Evolutionary conservation across 257 asterid species (phyloP).

Genomic region (Hygrophila difformis): DNA sequence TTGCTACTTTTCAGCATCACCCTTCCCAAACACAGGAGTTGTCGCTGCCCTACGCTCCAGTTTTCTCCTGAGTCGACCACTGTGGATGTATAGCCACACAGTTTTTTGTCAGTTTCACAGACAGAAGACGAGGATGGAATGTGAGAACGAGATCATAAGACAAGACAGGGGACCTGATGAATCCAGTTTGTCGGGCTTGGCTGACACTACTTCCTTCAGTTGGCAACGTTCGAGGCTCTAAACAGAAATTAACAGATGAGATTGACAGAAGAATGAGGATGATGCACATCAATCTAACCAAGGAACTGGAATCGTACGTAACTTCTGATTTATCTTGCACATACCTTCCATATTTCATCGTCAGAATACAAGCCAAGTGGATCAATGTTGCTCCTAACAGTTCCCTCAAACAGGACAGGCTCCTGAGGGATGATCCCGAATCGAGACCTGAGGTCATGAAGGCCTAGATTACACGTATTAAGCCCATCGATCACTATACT

Average conservation of each 20-base stretch:
- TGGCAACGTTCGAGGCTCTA: constrained; percentile 79
- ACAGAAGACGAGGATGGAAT: not conserved
- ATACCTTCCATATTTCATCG: constrained; percentile 77
- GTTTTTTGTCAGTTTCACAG: not conserved
- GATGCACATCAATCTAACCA: not conserved
- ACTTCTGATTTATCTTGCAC: not conserved
- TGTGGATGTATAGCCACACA: not conserved
- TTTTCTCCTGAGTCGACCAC: constrained; percentile 69
- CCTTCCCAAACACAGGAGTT: constrained; percentile 69
- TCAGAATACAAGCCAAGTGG: constrained; percentile 58
- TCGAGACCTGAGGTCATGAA: constrained; percentile 62
- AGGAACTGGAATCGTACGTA: not conserved
- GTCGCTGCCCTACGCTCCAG: constrained; percentile 84
- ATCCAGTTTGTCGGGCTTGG: constrained; percentile 53
- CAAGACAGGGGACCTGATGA: constrained; percentile 27
- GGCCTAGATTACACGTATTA: constrained; percentile 50
- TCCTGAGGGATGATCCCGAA: constrained; percentile 88
- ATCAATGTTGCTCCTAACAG: constrained; percentile 63
- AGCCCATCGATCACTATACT: constrained; percentile 52
- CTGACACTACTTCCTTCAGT: constrained; percentile 57
- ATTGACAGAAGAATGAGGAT: not conserved
- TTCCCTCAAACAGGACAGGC: constrained; percentile 70
- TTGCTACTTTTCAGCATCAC: constrained; percentile 55
- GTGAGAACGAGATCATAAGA: not conserved
- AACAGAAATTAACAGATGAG: not conserved